Conservation (phyloP, 2,329 filamentous ascomycete species). For the Colletotrichum shisoi region DNA sequence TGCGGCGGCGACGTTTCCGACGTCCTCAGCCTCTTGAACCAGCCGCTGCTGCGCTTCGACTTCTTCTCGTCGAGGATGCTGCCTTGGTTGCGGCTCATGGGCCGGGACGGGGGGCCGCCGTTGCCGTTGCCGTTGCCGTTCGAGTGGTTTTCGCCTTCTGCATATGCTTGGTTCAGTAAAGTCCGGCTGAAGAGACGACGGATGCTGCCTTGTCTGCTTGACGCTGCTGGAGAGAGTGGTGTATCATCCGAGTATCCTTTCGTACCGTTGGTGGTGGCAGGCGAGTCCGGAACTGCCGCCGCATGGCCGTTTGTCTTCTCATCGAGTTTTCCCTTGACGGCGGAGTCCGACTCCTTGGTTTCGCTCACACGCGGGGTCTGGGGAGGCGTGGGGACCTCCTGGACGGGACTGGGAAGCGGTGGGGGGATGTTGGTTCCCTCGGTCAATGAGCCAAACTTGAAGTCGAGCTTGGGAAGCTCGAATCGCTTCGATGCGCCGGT, state of each 20-base stretch:
- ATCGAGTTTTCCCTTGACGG: conserved; percentile 39
- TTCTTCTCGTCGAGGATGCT: conserved; percentile 62
- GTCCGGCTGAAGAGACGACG: conserved; percentile 65
- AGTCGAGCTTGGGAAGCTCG: conserved; percentile 65
- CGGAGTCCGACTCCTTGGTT: conserved; percentile 42
- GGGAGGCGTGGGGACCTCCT: conserved; percentile 58
- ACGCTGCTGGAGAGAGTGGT: conserved; percentile 61
- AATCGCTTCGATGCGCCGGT: conserved; percentile 51
- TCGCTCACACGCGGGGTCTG: conserved; percentile 45
- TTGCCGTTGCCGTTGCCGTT: conserved; percentile 51
- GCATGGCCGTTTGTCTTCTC: conserved; percentile 41
- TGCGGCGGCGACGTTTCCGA: conserved; percentile 47
- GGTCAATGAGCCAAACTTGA: conserved; percentile 67
- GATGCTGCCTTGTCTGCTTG: conserved; percentile 63
- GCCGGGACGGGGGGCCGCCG: conserved; percentile 51
- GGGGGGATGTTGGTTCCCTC: conserved; percentile 69
- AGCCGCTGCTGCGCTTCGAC: conserved; percentile 64
- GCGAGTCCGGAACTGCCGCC: conserved; percentile 35
- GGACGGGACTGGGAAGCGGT: conserved; percentile 62
- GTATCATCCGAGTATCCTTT: conserved; percentile 61
- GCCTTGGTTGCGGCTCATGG: conserved; percentile 60
- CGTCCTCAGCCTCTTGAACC: conserved; percentile 64
- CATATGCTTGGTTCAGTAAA: conserved; percentile 62
- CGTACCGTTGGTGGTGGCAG: conserved; percentile 49
- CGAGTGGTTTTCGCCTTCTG: conserved; percentile 57